Percentiles rank a stretch among this genome's conserved stretches.
phyloP scores from a whole-genome alignment of 2,329 filamentous ascomycete genomes.

The Diaporthe citriasiana region DNA sequence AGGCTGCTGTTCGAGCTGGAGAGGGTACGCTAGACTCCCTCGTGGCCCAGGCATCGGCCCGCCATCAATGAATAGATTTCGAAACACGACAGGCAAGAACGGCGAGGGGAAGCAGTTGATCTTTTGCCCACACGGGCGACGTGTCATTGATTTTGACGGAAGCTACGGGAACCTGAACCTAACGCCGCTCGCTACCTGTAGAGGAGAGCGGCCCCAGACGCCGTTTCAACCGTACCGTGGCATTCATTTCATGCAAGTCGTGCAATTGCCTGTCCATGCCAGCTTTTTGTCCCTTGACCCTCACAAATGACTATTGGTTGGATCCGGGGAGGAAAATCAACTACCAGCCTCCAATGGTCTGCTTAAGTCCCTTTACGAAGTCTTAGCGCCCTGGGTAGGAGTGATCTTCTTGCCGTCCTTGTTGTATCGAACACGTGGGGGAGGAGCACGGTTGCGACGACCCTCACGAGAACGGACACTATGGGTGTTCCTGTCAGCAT shows the following conservation, averaged over 20 bases:
- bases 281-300: constrained; percentile 38
- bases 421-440: constrained; percentile 98
- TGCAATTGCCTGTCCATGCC: constrained; percentile 39
- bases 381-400: constrained; percentile 84
- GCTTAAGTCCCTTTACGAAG: constrained; percentile 54
- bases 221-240: constrained; percentile 37
- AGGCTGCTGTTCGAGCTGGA: constrained; percentile 45
- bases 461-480: constrained; percentile 98
- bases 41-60: accelerated
- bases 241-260: constrained; percentile 41
- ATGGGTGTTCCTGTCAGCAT: constrained; percentile 58
- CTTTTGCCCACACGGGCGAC: constrained; percentile 40
- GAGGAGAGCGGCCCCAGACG: constrained; percentile 39
- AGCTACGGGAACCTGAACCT: constrained; percentile 41
- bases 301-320: constrained; percentile 27
- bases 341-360: constrained; percentile 23
- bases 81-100: neutral
- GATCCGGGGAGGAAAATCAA: constrained; percentile 19
- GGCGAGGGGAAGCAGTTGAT: neutral
- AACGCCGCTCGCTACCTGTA: constrained; percentile 38
- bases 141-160: constrained; percentile 41
- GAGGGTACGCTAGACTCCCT: neutral
- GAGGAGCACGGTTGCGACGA: constrained; percentile 98
- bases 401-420: constrained; percentile 99
- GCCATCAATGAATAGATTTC: accelerated